These are phyloP conservation scores for Thraustochytrium striatum DNA, from an alignment of 352 stramenopile genomes.

Conservation along the genomic window DNA sequence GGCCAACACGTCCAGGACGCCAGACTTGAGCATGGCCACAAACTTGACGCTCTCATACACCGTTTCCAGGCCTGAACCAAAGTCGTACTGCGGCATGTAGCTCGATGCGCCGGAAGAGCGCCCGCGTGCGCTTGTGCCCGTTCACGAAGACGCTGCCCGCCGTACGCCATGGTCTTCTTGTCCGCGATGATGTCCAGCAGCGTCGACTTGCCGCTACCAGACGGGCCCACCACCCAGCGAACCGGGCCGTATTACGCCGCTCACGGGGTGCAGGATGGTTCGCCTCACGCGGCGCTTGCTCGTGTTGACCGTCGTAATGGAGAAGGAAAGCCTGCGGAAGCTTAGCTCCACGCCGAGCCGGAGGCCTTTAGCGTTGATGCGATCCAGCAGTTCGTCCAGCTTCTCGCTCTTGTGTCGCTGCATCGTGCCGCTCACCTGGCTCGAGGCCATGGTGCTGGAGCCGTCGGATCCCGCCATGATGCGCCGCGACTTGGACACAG, in stretches of 20 bases:
- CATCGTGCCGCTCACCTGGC: too few species aligned
- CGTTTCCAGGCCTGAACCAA: background rate
- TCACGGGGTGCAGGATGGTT: background rate
- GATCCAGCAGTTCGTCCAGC: too few species aligned
- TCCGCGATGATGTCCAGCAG: background rate
- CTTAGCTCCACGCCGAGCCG: too few species aligned
- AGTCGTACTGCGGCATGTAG: background rate
- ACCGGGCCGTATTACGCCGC: background rate
- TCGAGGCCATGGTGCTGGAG: too few species aligned
- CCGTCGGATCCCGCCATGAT: too few species aligned
- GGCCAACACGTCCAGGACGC: too few species aligned
- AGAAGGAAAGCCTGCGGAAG: background rate
- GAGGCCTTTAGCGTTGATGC: too few species aligned
- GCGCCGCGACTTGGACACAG: too few species aligned
- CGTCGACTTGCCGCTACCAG: too few species aligned
- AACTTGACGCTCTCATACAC: slow-evolving; percentile 1
- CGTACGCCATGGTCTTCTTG: background rate
- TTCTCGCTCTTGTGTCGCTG: too few species aligned
- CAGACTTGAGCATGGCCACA: slow-evolving; percentile 2
- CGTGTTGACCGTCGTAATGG: background rate
- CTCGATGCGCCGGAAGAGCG: background rate
- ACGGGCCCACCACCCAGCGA: too few species aligned
- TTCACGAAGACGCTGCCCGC: slow-evolving; percentile 58
- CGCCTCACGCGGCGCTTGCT: background rate
- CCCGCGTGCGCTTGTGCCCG: slow-evolving; percentile 36